phyloP scores from a whole-genome alignment of 371 early-diverging fungal genomes.

The Apophysomyces elegans region DNA sequence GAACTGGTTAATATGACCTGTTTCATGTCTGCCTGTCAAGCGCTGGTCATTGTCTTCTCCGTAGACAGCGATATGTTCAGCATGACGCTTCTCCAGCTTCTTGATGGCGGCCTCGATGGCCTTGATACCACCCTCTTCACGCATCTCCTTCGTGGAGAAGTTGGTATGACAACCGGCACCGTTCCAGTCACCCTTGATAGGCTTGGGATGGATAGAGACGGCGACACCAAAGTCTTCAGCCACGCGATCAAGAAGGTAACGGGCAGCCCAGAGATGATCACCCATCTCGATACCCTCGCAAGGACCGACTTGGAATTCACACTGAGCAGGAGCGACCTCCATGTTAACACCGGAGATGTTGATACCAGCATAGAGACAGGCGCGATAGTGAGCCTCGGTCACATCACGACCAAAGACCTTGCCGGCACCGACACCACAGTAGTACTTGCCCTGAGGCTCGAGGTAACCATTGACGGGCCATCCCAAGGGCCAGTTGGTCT shows the following conservation, averaged over 20 bases:
- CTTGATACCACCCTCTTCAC: slow-evolving; percentile 57
- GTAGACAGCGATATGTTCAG: slow-evolving; percentile 67
- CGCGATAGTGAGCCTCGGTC: slow-evolving; percentile 63
- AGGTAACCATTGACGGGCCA: slow-evolving; percentile 65
- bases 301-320: slow-evolving; percentile 67
- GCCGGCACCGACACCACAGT: slow-evolving; percentile 60
- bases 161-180: slow-evolving; percentile 62
- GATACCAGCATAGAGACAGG: slow-evolving; percentile 55
- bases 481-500: slow-evolving; percentile 41
- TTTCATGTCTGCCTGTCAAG: slow-evolving; percentile 65
- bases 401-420: slow-evolving; percentile 62
- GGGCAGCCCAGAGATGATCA: slow-evolving; percentile 63
- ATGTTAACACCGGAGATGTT: slow-evolving; percentile 59
- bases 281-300: slow-evolving; percentile 62
- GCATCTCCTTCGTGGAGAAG: slow-evolving; percentile 66
- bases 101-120: slow-evolving; percentile 63
- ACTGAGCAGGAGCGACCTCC: slow-evolving; percentile 67
- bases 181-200: slow-evolving; percentile 65
- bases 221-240: slow-evolving; percentile 65
- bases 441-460: slow-evolving; percentile 64
- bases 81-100: slow-evolving; percentile 54
- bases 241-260: slow-evolving; percentile 60
- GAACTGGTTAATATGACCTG: slow-evolving; percentile 64
- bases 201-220: slow-evolving; percentile 62
- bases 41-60: slow-evolving; percentile 69